Conservation (phyloP, 1,284 basidiomycete genomes). For the Omphalotus olearius region DNA sequence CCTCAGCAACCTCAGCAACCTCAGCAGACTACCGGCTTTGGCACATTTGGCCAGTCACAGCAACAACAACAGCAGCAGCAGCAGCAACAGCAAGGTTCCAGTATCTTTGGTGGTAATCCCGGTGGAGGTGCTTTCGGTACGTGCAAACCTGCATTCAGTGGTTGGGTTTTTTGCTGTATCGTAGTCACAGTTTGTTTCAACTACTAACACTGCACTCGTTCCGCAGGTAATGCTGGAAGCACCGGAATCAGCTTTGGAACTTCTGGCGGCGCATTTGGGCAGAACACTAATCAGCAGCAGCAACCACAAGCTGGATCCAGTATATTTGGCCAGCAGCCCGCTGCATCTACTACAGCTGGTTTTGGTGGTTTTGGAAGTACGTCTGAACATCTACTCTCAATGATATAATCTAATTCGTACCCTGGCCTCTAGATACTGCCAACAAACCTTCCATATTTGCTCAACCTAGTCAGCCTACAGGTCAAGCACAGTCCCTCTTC, state of each 20-base stretch:
- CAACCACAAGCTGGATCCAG: slow-evolving; percentile 24
- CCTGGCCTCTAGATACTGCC: slow-evolving; percentile 22
- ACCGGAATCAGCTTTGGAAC: slow-evolving; percentile 11
- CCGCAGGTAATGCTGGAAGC: slow-evolving; percentile 1
- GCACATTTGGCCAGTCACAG: slow-evolving; percentile 28
- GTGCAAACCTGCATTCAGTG: neutral
- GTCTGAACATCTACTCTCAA: slow-evolving; percentile 6
- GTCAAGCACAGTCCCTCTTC: slow-evolving; percentile 18
- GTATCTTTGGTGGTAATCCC: slow-evolving; percentile 23
- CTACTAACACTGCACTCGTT: neutral
- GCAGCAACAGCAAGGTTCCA: slow-evolving; percentile 5
- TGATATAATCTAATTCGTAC: slow-evolving; percentile 15
- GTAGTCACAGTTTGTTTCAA: neutral
- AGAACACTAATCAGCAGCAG: slow-evolving; percentile 15
- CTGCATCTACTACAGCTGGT: slow-evolving; percentile 11
- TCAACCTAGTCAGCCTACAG: slow-evolving; percentile 26
- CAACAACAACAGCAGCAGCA: slow-evolving; percentile 16
- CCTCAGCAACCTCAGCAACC: slow-evolving; percentile 30
- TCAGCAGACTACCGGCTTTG: slow-evolving; percentile 18
- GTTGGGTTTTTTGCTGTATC: neutral
- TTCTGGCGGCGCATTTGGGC: slow-evolving; percentile 30
- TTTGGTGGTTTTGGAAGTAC: slow-evolving; percentile 42
- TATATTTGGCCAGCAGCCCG: slow-evolving; percentile 19
- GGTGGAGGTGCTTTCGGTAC: slow-evolving; percentile 22
- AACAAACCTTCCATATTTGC: slow-evolving; percentile 43